These are phyloP conservation scores for Stachybotrys elegans DNA, from an alignment of 2,329 filamentous ascomycete genomes.

Conservation along the genomic window DNA sequence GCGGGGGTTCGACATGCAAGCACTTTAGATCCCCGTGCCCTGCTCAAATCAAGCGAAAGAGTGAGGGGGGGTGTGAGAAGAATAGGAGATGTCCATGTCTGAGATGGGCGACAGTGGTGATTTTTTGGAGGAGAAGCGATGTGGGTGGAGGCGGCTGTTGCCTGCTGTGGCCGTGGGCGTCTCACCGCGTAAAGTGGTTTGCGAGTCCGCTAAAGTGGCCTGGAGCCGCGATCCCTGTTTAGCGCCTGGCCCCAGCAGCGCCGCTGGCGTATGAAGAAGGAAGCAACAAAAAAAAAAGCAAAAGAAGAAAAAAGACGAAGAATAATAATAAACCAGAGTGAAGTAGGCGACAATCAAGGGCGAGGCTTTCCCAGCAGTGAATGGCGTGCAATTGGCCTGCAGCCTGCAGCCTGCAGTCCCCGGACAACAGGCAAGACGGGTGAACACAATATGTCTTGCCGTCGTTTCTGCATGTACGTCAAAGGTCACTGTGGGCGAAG, in stretches of 20 bases:
- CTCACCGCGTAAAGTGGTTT: constrained; percentile 2
- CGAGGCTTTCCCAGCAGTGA: too few relatives aligned
- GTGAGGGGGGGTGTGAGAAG: background rate
- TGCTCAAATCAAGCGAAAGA: too few relatives aligned
- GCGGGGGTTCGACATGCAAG: too few relatives aligned
- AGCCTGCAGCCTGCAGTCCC: too few relatives aligned
- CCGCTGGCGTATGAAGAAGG: background rate
- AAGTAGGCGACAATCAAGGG: too few relatives aligned
- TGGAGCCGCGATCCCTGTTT: constrained; percentile 1
- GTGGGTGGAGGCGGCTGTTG: background rate
- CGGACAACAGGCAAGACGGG: too few relatives aligned
- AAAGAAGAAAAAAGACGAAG: background rate
- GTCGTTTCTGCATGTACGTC: too few relatives aligned
- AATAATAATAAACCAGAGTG: background rate
- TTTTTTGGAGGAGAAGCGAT: background rate
- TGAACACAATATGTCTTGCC: too few relatives aligned
- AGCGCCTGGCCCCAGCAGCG: background rate
- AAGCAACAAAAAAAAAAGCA: background rate
- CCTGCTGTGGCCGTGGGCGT: background rate
- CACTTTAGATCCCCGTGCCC: too few relatives aligned
- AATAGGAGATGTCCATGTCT: background rate
- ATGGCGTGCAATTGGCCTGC: too few relatives aligned
- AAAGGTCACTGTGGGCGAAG: too few relatives aligned
- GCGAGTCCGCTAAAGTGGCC: background rate
- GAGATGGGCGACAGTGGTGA: background rate